phyloP scores from a whole-genome alignment of 345 rosid genomes.

The Corchorus olitorius region DNA sequence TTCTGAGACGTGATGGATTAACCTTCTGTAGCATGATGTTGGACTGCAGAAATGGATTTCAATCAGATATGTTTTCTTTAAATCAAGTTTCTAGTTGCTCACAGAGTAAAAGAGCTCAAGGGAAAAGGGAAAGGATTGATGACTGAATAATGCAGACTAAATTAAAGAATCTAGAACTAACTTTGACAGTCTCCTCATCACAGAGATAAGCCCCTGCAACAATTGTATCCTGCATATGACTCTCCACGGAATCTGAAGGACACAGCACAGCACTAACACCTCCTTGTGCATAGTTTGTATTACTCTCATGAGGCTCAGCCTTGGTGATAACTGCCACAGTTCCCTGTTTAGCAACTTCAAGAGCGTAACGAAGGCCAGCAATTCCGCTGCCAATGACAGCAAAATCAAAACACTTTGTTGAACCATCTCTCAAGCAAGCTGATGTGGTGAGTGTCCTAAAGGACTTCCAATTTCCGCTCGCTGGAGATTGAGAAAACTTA shows the following conservation, averaged over 20 bases:
- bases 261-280: conserved; percentile 98
- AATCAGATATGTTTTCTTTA: conserved; percentile 7
- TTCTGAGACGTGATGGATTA: background rate
- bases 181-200: conserved; percentile 94
- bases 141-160: background rate
- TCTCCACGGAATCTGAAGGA: conserved; percentile 94
- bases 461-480: conserved; percentile 36
- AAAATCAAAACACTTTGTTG: conserved; percentile 83
- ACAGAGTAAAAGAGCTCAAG: background rate
- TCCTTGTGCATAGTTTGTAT: conserved; percentile 97
- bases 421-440: conserved; percentile 44
- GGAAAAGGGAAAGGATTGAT: background rate
- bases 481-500: conserved; percentile 32
- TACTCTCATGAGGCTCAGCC: conserved; percentile 98
- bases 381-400: conserved; percentile 94
- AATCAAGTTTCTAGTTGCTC: background rate
- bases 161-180: conserved; percentile 39
- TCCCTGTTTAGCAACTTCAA: conserved; percentile 92
- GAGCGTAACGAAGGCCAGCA: conserved; percentile 94
- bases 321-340: conserved; percentile 90
- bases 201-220: conserved; percentile 95
- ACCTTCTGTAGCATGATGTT: background rate
- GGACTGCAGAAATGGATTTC: background rate
- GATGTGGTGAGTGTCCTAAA: conserved; percentile 33
- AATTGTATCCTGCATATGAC: conserved; percentile 95